These are phyloP conservation scores for Eutrema salsugineum DNA, from an alignment of 441 rosid genomes.

Conservation along the genomic window DNA sequence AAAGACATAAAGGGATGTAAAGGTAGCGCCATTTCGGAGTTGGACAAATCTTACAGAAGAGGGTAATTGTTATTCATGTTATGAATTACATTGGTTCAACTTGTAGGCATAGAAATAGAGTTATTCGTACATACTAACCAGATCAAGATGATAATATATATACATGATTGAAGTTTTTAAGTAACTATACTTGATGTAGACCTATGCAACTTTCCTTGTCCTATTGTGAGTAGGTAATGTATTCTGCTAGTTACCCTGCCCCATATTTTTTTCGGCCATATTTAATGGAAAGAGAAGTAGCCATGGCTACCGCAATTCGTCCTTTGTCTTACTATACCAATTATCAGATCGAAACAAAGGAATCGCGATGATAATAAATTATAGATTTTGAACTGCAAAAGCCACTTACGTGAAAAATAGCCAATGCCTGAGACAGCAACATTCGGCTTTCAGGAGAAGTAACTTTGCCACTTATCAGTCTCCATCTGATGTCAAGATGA, in stretches of 20 bases:
- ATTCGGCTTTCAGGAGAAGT: constrained; percentile 56
- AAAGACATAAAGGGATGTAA: not conserved
- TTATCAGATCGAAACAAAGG: not conserved
- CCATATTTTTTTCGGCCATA: not conserved
- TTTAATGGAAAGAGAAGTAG: not conserved
- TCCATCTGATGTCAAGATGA: constrained; percentile 59
- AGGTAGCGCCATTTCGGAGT: not conserved
- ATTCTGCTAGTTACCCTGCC: not conserved
- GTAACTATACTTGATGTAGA: not conserved
- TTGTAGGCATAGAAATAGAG: not conserved
- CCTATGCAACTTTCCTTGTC: not conserved
- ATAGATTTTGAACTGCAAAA: not conserved
- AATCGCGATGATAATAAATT: not conserved
- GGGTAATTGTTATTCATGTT: not conserved
- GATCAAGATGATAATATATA: not conserved
- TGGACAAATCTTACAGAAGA: not conserved
- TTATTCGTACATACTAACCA: not conserved
- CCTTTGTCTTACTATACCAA: not conserved
- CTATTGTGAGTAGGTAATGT: not conserved
- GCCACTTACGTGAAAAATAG: constrained; percentile 81
- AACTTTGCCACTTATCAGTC: constrained; percentile 71
- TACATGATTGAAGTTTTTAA: not conserved
- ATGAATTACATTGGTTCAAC: constrained; percentile 2
- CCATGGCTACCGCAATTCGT: not conserved
- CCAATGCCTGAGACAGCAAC: constrained; percentile 79